Conservation (phyloP, 108 stramenopile genomes). For the Chaetoceros muelleri region DNA sequence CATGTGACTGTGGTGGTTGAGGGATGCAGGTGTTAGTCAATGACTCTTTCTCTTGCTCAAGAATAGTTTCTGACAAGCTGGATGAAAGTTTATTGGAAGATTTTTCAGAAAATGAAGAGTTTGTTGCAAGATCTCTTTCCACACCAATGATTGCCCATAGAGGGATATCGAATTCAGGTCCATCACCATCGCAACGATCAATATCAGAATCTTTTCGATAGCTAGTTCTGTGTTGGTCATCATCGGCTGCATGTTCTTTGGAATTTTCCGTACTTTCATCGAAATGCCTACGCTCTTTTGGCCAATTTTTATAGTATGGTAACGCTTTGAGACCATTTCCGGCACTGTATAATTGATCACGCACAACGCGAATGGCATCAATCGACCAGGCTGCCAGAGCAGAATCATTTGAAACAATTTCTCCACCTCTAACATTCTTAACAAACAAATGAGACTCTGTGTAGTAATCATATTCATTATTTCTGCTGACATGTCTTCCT, state of each 20-base stretch:
- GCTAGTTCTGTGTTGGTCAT: no score
- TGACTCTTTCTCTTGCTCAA: not conserved
- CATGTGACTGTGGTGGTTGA: not conserved
- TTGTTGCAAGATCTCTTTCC: not conserved
- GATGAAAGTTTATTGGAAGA: not conserved
- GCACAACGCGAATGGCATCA: constrained; percentile 62
- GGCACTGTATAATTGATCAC: constrained; percentile 59
- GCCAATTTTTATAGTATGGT: constrained; percentile 61
- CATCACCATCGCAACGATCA: not conserved
- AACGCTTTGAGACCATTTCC: constrained; percentile 32
- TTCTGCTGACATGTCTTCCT: not conserved
- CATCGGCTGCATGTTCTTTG: not conserved
- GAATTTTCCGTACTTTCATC: not conserved
- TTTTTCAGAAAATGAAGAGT: not conserved
- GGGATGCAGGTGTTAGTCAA: not conserved
- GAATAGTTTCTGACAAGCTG: not conserved
- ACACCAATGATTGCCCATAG: not conserved
- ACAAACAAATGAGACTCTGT: constrained; percentile 26
- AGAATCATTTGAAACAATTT: constrained; percentile 50
- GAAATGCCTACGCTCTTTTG: constrained; percentile 8
- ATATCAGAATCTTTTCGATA: not conserved
- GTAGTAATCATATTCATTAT: not conserved
- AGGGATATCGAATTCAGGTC: not conserved
- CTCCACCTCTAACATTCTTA: constrained; percentile 33
- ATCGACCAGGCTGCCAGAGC: constrained; percentile 73